Base-by-base conservation (phyloP, 805 yeast species). In the Saccharomyces jurei region DNA sequence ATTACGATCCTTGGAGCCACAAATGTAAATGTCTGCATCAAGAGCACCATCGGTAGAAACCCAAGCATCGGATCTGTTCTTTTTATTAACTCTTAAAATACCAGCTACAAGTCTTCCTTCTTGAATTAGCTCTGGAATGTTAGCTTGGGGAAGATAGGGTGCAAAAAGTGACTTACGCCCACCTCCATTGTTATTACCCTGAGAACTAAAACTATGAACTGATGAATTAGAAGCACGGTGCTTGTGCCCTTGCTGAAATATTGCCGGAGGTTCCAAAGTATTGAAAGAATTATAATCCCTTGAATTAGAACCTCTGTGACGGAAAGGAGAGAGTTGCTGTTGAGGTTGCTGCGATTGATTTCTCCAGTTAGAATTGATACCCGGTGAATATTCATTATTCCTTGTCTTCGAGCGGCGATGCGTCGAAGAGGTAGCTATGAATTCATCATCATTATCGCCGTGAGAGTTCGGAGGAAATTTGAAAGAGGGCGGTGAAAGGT, bases 1-100 rank as follows among this genome's bases (percentile, higher is more conserved):
- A 71, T 94, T 94, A 70, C 99, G 87, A 72, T 94, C 99, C 70
- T 94, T 94, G 10, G 98, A 91, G 10, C 99, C 99, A 75, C 98
- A 94, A 60, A 94, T 94, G 67, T 90, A 94, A 57, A 94, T 89
- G 71, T 94, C 99, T 0, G 99, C 96, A 71, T 94, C 99, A 58
- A 94, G 78, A 31, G 91, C 79, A 1, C 97, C 97, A 69, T 91
- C 97, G 0, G 98, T 92, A 6, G 96, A 83, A n/a, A 94, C 98
- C 72, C 95, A 94, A 0, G 99, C 99, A 72, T 94, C 98, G 1
- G 97, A 89, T 63, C 99, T 80, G 70, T 94, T 94, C 71, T 94
- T 94, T 71, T 90, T 91, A 74, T 94, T 94, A 48, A 94, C 99
- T 60, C 99, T 81, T 63, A 94, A 76, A 28, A 86, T 86, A 63